Conservation (phyloP, 1,139 yeast genomes). For the Magnusiomyces clavatus region DNA sequence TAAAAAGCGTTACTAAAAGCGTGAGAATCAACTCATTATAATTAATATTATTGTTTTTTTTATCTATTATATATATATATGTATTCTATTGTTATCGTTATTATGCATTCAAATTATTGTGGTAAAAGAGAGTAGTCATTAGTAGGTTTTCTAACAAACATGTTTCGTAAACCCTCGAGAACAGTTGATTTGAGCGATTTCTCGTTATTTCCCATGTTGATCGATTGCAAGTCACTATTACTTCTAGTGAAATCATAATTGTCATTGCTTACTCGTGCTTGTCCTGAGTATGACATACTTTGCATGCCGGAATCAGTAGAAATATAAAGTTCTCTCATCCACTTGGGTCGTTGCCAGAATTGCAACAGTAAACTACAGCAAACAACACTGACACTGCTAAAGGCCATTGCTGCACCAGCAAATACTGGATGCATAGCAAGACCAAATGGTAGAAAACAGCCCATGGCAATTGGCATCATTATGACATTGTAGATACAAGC, state of each 20-base stretch:
- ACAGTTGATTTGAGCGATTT: too few species aligned
- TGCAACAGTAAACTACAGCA: slow-evolving; percentile 61
- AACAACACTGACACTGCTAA: slow-evolving; percentile 85
- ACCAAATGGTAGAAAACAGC: slow-evolving; percentile 71
- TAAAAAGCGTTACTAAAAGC: too few species aligned
- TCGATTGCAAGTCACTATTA: too few species aligned
- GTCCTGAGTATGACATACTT: background rate
- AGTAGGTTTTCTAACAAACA: too few species aligned
- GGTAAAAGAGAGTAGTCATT: slow-evolving; percentile 1
- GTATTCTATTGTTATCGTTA: too few species aligned
- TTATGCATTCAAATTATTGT: background rate
- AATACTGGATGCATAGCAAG: slow-evolving; percentile 85
- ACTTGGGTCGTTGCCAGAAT: slow-evolving; percentile 33
- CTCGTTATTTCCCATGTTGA: too few species aligned
- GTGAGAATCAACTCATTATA: too few species aligned
- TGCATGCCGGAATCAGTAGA: background rate
- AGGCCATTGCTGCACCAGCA: slow-evolving; percentile 83
- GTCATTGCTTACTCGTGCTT: background rate
- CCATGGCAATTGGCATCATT: slow-evolving; percentile 97
- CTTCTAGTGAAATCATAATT: background rate
- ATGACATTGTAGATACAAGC: slow-evolving; percentile 76
- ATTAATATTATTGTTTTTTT: too few species aligned
- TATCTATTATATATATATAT: too few species aligned
- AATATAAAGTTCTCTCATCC: slow-evolving; percentile 12
- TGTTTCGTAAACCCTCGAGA: too few species aligned